These are phyloP conservation scores for Pseudozyma pruni DNA, from an alignment of 1,284 basidiomycete genomes.

Conservation along the genomic window DNA sequence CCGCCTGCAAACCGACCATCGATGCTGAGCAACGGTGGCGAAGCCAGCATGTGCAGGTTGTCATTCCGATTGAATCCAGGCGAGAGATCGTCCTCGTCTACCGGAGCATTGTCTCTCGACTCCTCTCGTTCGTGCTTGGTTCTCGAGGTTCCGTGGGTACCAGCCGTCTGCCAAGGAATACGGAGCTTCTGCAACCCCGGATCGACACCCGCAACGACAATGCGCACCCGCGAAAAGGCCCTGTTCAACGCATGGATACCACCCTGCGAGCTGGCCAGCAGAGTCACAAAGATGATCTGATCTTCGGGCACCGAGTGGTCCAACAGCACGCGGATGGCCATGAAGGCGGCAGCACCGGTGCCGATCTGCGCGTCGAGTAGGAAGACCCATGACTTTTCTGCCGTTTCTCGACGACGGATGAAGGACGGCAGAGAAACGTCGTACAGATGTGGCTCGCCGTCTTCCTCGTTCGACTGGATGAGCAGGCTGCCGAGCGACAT, in stretches of 20 bases:
- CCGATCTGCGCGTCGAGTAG: constrained; percentile 96
- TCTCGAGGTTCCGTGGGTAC: neutral
- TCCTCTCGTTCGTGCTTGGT: constrained; percentile 16
- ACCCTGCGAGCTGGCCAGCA: constrained; percentile 84
- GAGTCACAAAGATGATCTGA: constrained; percentile 75
- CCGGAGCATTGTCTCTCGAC: constrained; percentile 12
- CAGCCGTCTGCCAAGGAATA: constrained; percentile 39
- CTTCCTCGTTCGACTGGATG: constrained; percentile 83
- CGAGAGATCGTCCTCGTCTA: constrained; percentile 41
- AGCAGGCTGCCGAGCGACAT: constrained; percentile 87
- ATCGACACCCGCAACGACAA: constrained; percentile 63
- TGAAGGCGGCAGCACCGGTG: constrained; percentile 91
- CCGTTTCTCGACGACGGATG: constrained; percentile 46
- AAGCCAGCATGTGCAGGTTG: constrained; percentile 26
- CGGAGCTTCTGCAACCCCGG: constrained; percentile 58
- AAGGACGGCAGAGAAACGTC: constrained; percentile 79
- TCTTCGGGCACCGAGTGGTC: constrained; percentile 91
- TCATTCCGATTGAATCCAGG: constrained; percentile 19
- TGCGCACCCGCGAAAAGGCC: constrained; percentile 77
- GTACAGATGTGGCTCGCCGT: constrained; percentile 88
- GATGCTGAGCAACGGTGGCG: constrained; percentile 23
- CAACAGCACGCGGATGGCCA: constrained; percentile 93
- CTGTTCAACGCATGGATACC: constrained; percentile 80
- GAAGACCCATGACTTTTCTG: constrained; percentile 81
- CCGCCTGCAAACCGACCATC: constrained; percentile 17